Base-by-base conservation (phyloP, 192 early-diverging fungal species). In the Phycomyces blakesleeanus region DNA sequence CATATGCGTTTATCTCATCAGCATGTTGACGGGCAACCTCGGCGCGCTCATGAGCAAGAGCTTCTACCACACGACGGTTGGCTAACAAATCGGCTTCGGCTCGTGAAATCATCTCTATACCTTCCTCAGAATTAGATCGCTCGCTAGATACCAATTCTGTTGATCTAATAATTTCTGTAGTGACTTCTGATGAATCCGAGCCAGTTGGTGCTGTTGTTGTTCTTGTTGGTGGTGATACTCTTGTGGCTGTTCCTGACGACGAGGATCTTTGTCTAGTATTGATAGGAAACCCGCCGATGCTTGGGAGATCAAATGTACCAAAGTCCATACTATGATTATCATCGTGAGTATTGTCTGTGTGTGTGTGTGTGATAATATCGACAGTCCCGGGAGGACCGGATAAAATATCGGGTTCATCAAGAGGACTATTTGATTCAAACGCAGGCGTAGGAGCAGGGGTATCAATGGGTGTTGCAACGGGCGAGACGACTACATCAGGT, bases 31-130 rank as follows among this genome's bases (percentile, higher is more conserved):
- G 26, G 22, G 52, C 41, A n/a, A 57, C 34, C 18, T 54, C 51
- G 18, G 37, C 54, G 37, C 63, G 53, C 49, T 69, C 61, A 38
- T 69, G 63, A 3, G 57, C 70, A 34, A 65, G 54, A 14, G 71
- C 75, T 44, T 52, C 68, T 12, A 69, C 78, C 24, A 58, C 66
- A 5, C 61, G 52, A 5, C 58, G 68, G 16, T 63, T 64, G 21
- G 64, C 73, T 15, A 68, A 39, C 25, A 68, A 67, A 0, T 58
- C 57, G 2, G 67, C 74, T 40, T 76, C 75, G 10, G 55, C 64
- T 18, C 58, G 57, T 1, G 65, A 67, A 12, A 59, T 57, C 59
- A 66, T 59, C 12, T 63, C 72, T 7, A 63, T 53, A 0, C 15
- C 51, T 10, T 63, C 51, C 4, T 34, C 39, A 34, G 29, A 34